Percentiles rank a stretch among this genome's conserved stretches.
Evolutionary conservation across 2,329 filamentous ascomycete species (phyloP).

Genomic region (Xylaria sp.): DNA sequence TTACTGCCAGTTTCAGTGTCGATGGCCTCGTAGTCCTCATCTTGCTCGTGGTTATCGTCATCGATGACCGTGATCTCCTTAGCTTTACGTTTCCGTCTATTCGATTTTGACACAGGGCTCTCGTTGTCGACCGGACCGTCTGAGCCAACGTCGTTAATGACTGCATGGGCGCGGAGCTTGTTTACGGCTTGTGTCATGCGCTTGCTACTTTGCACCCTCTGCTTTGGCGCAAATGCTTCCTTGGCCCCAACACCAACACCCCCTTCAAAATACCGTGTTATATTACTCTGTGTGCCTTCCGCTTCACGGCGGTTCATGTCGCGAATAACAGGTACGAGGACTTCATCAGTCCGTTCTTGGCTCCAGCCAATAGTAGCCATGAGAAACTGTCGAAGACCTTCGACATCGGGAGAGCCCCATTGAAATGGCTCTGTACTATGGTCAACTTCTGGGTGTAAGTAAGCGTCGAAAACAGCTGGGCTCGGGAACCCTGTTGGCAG

Average conservation of each 20-base stretch:
- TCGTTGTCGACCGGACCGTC: constrained; percentile 37
- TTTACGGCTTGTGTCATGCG: constrained; percentile 80
- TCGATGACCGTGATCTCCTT: constrained; percentile 35
- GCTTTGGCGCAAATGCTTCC: constrained; percentile 76
- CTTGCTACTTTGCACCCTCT: constrained; percentile 73
- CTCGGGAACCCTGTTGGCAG: constrained; percentile 84
- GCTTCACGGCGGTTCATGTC: constrained; percentile 91
- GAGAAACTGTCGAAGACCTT: constrained; percentile 82
- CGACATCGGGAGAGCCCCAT: constrained; percentile 95
- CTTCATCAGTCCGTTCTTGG: constrained; percentile 91
- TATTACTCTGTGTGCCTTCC: constrained; percentile 95
- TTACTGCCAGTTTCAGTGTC: constrained; percentile 29
- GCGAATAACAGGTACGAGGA: constrained; percentile 91
- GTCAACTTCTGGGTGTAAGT: constrained; percentile 88
- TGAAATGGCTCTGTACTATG: constrained; percentile 80
- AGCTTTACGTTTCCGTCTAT: constrained; percentile 50
- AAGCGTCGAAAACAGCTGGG: constrained; percentile 80
- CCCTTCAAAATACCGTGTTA: constrained; percentile 91
- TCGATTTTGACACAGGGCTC: constrained; percentile 23
- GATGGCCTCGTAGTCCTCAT: constrained; percentile 42
- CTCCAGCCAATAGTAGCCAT: constrained; percentile 95
- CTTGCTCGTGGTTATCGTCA: constrained; percentile 26
- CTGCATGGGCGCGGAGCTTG: constrained; percentile 68
- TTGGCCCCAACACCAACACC: constrained; percentile 67
- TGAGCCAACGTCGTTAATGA: constrained; percentile 38